phyloP scores from a whole-genome alignment of 2,329 filamentous ascomycete genomes.

The Orbilia brochopaga region DNA sequence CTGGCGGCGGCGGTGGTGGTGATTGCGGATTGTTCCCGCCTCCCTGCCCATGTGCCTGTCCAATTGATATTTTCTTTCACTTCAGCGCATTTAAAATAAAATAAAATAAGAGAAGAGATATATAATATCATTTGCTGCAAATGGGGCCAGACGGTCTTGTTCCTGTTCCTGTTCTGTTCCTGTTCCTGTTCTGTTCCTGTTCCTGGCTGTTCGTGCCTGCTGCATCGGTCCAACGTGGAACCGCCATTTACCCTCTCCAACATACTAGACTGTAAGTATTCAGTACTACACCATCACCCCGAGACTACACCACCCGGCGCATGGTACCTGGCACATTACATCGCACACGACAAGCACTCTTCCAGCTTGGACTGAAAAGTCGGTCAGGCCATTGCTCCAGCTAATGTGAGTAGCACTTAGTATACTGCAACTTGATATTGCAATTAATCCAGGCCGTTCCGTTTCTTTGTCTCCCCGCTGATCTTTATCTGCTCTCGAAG shows the following conservation, averaged over 20 bases:
- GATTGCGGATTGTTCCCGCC: constrained; percentile 29
- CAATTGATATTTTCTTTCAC: constrained; percentile 3
- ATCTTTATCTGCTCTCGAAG: constrained; percentile 50
- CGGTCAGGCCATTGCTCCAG: constrained; percentile 23
- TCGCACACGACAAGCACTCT: too few species aligned
- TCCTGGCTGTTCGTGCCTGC: constrained; percentile 4
- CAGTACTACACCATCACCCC: too few species aligned
- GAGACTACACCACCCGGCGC: too few species aligned
- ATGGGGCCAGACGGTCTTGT: too few species aligned
- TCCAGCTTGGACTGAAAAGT: too few species aligned
- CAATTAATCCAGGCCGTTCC: constrained; percentile 16
- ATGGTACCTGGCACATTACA: too few species aligned
- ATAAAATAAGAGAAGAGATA: neutral
- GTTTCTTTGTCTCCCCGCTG: constrained; percentile 49
- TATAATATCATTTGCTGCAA: neutral
- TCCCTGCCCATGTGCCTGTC: constrained; percentile 44
- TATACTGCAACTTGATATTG: too few species aligned
- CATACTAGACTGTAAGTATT: too few species aligned
- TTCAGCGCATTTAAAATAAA: constrained; percentile 16
- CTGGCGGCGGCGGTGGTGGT: neutral
- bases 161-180: too few species aligned
- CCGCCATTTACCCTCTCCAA: constrained; percentile 2
- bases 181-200: too few species aligned
- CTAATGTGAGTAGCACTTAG: too few species aligned
- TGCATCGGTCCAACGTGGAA: constrained; percentile 5